Evolutionary conservation across 371 early-diverging fungal genomes (phyloP).

Genomic region (Haplosporangium sp.): DNA sequence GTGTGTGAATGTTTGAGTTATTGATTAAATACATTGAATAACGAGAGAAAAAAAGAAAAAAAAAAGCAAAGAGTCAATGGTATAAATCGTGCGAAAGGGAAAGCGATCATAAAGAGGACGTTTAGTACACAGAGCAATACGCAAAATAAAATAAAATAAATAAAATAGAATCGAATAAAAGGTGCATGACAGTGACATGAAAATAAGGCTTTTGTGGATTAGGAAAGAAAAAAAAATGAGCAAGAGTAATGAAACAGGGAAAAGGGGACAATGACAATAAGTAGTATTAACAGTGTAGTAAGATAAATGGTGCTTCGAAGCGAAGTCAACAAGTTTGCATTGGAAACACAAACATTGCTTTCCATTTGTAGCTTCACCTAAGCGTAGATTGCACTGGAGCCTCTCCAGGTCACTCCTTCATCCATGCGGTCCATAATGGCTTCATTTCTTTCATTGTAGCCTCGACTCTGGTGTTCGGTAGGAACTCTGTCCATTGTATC

Average conservation of each 20-base stretch:
- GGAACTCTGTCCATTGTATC: constrained; percentile 20
- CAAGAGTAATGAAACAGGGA: constrained; percentile 1
- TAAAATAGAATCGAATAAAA: no score
- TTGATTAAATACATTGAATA: not conserved
- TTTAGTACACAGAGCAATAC: constrained; percentile 4
- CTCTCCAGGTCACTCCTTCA: constrained; percentile 37
- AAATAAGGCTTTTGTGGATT: constrained; percentile 22
- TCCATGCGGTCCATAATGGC: constrained; percentile 40
- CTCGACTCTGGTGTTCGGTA: constrained; percentile 25
- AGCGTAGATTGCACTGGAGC: constrained; percentile 38
- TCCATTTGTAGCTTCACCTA: not conserved
- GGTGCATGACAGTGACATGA: not conserved
- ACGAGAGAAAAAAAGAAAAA: not conserved
- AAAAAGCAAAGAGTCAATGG: not conserved
- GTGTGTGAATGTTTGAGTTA: not conserved
- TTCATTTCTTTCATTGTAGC: constrained; percentile 37
- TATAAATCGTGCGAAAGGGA: constrained; percentile 5
- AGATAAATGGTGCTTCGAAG: not conserved
- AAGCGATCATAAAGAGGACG: constrained; percentile 5
- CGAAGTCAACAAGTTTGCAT: not conserved
- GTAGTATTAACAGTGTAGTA: not conserved
- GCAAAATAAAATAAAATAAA: not conserved
- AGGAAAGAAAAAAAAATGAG: not conserved
- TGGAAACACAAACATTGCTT: not conserved
- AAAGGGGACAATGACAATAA: not conserved